These are phyloP conservation scores for Apiospora saccharicola DNA, from an alignment of 2,329 filamentous ascomycete genomes.

Conservation along the genomic window DNA sequence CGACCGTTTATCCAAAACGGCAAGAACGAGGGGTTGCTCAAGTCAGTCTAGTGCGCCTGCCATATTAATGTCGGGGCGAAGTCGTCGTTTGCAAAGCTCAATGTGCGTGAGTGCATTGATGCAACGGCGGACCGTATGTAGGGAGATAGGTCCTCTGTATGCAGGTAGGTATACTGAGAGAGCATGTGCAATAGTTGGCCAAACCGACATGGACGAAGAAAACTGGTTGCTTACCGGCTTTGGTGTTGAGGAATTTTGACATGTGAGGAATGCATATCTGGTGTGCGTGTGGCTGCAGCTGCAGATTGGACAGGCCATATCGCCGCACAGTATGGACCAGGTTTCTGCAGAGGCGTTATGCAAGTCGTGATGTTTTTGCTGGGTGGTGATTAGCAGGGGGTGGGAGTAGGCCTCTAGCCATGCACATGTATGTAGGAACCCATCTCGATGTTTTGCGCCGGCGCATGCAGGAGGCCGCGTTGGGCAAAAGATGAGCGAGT, in stretches of 20 bases:
- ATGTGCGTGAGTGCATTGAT: not conserved
- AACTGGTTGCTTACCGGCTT: not conserved
- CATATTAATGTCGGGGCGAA: not conserved
- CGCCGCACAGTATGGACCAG: not conserved
- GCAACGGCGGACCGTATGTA: conserved; percentile 3
- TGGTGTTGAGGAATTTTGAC: conserved; percentile 17
- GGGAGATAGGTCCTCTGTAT: not conserved
- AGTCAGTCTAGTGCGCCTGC: not conserved
- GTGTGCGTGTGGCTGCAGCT: conserved; percentile 14
- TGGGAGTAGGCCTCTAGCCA: not conserved
- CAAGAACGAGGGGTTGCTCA: not conserved
- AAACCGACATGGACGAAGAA: not conserved
- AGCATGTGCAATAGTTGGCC: conserved; percentile 1
- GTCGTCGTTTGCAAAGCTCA: not conserved
- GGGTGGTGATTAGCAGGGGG: conserved; percentile 12
- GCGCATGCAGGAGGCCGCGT: conserved; percentile 13
- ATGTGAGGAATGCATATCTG: conserved; percentile 14
- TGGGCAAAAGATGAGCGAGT: conserved; percentile 4
- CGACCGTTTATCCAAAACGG: conserved; percentile 8
- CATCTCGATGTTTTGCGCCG: conserved; percentile 17
- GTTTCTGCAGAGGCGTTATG: not conserved
- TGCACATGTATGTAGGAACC: conserved; percentile 16
- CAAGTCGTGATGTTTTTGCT: not conserved
- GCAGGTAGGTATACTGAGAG: too few species aligned
- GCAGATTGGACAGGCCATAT: conserved; percentile 20